These are phyloP conservation scores for Pyronema omphalodes DNA, from an alignment of 495 filamentous ascomycete species.

Conservation along the genomic window DNA sequence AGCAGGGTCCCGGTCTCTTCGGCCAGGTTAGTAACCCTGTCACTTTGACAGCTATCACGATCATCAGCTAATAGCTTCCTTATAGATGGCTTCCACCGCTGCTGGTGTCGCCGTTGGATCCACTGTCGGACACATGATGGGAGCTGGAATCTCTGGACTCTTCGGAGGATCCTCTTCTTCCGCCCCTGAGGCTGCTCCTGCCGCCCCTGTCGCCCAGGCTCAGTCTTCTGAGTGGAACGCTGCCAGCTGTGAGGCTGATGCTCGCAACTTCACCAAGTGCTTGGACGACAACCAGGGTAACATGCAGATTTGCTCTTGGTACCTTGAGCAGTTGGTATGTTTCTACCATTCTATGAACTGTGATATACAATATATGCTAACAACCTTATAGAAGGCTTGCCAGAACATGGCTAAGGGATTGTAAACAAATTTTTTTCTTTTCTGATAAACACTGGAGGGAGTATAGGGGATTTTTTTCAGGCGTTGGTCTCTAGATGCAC, in stretches of 20 bases:
- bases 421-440: too few species aligned
- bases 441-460: too few species aligned
- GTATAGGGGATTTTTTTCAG: too few species aligned
- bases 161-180: conserved; percentile 43
- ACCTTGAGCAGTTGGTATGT: conserved; percentile 72
- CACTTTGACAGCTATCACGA: not conserved
- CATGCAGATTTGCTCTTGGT: conserved; percentile 94
- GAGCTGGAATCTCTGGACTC: conserved; percentile 30
- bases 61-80: not conserved
- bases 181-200: conserved; percentile 29
- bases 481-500: too few species aligned
- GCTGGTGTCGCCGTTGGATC: conserved; percentile 92
- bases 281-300: conserved; percentile 86
- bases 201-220: conserved; percentile 28
- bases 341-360: conserved; percentile 4
- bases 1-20: conserved; percentile 53
- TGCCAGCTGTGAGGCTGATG: conserved; percentile 54
- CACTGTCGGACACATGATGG: conserved; percentile 84
- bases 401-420: conserved; percentile 54
- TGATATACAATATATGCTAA: conserved; percentile 20
- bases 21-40: conserved; percentile 32
- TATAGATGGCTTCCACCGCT: conserved; percentile 60
- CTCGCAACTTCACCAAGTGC: conserved; percentile 77
- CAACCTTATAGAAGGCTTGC: conserved; percentile 56
- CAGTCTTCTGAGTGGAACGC: conserved; percentile 28